Evolutionary conservation across 1,284 basidiomycete species (phyloP), one percentile per base, ranked within the genome.

Genomic region (Ustilago shanxiensis): DNA sequence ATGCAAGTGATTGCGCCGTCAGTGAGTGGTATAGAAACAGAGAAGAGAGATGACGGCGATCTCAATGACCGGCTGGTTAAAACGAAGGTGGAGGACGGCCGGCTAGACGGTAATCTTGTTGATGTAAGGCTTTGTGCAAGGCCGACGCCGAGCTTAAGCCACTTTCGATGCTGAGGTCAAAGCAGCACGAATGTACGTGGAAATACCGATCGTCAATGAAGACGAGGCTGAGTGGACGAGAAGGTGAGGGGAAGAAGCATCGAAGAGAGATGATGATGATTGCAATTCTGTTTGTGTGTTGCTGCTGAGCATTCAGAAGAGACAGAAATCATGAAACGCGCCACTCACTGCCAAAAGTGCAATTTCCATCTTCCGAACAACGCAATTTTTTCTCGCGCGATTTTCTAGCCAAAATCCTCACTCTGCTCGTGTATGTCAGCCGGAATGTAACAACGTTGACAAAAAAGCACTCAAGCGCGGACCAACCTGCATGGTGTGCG

Each of bases 331-430:
- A 58, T 11, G 16, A 16, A 50, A 26, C 41, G 60, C 55, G 66
- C 66, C 55, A n/a, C n/a, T 60, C 65, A 67, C 65, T 14, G 41
- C 47, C 35, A 28, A 18, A 51, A 60, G 29, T 18, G 24, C 57
- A 62, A 71, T 45, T 65, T 47, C 68, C 68, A 66, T 66, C 49
- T 71, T 71, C 68, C 68, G 68, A 62, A 59, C n/a, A 33, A 29
- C n/a, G 4, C 3, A 57, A 37, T 37, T 37, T 70, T 70, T 61
- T 65, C 31, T 53, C 16, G 50, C 39, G 28, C 33, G 49, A 60
- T 52, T 44, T 56, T 18, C 52, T 28, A 20, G 37, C 20, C 31
- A 22, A 18, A 20, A 33, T 24, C 13, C 10, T 22, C 3, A 24
- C 24, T 28, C 3, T 1, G 4, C 5, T 16, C 20, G 3, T 26